Base-by-base conservation (phyloP, 1,139 yeast genomes). In the Yamadazyma atlantica region DNA sequence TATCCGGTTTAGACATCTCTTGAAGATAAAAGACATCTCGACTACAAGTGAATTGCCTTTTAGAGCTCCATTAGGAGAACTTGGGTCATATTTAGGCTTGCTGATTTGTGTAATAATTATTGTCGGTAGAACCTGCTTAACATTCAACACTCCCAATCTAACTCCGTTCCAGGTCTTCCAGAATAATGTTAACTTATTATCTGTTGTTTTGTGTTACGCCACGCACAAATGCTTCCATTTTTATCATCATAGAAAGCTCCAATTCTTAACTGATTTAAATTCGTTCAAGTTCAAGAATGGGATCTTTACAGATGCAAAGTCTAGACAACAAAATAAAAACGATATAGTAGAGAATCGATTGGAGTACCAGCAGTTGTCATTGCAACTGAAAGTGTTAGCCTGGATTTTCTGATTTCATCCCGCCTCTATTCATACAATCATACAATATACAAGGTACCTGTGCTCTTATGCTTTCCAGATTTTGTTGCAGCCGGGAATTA, bases 1-100 rank as follows among this genome's bases (percentile, higher is more conserved):
- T 36, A 32, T 60, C 21, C 40, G 62, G 36, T 61, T 60, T 39
- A 48, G 60, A 32, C 32, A 40, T 7, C 54, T 62, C 3, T 48
- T 60, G 33, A 37, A 36, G 13, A 39, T 43, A 14, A 46, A 51
- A 35, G 36, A 59, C 18, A 43, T 42, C 22, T 51, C 61, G n/a
- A 45, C 41, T 13, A n/a, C 26, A 8, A 56, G 51, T 2, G 41
- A 41, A 23, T 37, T 48, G 22, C 38, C 40, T 1, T 49, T 33
- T 33, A 35, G 16, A 22, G 29, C 51, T 3, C 37, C 38, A 9
- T 24, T 42, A 2, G 54, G 53, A 3, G 26, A 37, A 1, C 19
- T 24, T 13, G 53, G 53, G 3, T 46, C 53, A 2, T 40, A 42
- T 39, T 40, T 38, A 27, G 46, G 45, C 2, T 17, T 47, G 10